Base-by-base conservation (phyloP, 352 stramenopile species). In the Phytophthora colocasiae region DNA sequence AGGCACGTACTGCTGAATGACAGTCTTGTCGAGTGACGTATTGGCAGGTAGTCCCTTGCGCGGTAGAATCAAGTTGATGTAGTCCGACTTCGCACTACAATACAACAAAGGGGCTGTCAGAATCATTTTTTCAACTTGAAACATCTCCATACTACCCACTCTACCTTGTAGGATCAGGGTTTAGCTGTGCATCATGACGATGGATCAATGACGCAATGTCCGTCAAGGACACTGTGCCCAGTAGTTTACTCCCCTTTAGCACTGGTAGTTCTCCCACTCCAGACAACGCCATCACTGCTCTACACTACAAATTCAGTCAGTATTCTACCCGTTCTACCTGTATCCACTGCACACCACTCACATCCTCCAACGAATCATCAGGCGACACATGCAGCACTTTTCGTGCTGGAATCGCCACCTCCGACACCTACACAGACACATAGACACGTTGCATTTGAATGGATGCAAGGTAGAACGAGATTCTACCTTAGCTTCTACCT, bases 71-170 rank as follows among this genome's bases (percentile, higher is more conserved):
- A 96, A 64, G 58, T 92, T 92, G 59, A 97, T 94, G 63, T 94
- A 97, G 55, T 92, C 87, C 43, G 92, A 95, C 64, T 97, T 97
- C 53, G 88, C 91, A 54, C 91, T 95, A 40, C 53, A 48, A 24
- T 34, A n/a, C n/a, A n/a, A n/a, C n/a, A n/a, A 44, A 10, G 24
- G 24, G 0, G 3, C 38, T 1, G 17, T 56, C 27, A 63, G 32
- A 47, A 32, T 47, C 14, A 53, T n/a, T 44, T 12, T n/a, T 24
- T 17, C 24, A 55, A 10, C 39, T 22, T 4, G 15, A 9, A n/a
- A 41, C 26, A 39, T 19, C 14, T 19, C 55, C 22, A 26, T 56
- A 34, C 32, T 7, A 19, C 4, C 26, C 15, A 46, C 27, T 2
- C 52, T n/a, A 90, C 81, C 81, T 91, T 1, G 72, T 87, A 1